Evolutionary conservation across 2,329 filamentous ascomycete genomes (phyloP).

Genomic region (Aureobasidium zeae): DNA sequence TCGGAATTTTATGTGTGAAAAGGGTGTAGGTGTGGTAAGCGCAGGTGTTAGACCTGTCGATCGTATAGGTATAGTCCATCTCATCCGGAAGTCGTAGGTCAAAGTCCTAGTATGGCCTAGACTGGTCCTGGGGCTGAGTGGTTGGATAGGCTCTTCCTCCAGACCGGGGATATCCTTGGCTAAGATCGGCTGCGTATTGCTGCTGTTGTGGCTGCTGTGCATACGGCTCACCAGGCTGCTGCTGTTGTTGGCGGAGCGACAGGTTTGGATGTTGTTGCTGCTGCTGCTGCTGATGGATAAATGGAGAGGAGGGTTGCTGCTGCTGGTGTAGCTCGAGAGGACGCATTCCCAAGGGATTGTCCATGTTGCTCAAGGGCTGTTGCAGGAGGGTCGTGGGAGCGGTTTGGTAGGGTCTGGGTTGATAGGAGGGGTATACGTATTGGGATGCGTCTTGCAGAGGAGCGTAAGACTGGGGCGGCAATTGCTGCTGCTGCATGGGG

Average conservation of each 20-base stretch:
- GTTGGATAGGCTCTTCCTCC: background rate
- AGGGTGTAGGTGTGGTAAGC: no score
- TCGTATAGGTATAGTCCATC: background rate
- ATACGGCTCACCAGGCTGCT: slow-evolving; percentile 8
- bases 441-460: background rate
- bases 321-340: background rate
- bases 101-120: background rate
- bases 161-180: background rate
- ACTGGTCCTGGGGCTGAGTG: background rate
- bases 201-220: background rate
- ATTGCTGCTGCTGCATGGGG: background rate
- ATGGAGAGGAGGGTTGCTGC: background rate
- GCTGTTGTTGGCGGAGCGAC: slow-evolving; percentile 5
- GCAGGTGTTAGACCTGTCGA: background rate
- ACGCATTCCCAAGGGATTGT: background rate
- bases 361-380: background rate
- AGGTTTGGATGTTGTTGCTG: background rate
- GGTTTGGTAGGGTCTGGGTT: background rate
- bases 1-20: background rate
- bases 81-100: no score
- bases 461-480: background rate
- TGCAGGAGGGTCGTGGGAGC: slow-evolving; percentile 1
- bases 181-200: background rate
- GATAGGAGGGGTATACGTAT: background rate
- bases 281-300: background rate